Percentiles rank a stretch among this genome's conserved stretches.
Conservation (phyloP, 257 asterid genomes). For the Solanum sejunctum region DNA sequence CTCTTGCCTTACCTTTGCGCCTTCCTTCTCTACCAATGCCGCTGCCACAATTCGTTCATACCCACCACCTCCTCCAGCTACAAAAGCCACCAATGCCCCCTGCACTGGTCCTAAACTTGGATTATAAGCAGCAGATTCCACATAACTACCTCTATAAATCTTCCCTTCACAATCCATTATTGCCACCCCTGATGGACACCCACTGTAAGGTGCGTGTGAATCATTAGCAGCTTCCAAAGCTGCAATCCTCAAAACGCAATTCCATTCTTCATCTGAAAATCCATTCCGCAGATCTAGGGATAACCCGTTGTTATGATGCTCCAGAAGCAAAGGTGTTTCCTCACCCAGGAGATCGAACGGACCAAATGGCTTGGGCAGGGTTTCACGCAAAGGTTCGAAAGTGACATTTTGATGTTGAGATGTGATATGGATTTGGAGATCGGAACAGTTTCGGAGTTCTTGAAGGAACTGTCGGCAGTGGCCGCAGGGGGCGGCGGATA, state of each 20-base stretch:
- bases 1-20: slow-evolving; percentile 47
- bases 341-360: slow-evolving; percentile 59
- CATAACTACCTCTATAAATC: slow-evolving; percentile 55
- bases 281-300: slow-evolving; percentile 24
- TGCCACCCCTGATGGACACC: slow-evolving; percentile 80
- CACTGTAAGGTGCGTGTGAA: slow-evolving; percentile 82
- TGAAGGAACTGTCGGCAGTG: slow-evolving; percentile 95
- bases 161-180: slow-evolving; percentile 74
- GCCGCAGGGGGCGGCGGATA: slow-evolving; percentile 92
- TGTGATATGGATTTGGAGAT: slow-evolving; percentile 41
- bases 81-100: slow-evolving; percentile 65
- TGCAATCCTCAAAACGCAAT: not conserved
- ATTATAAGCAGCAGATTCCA: slow-evolving; percentile 83
- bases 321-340: slow-evolving; percentile 59
- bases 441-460: slow-evolving; percentile 54
- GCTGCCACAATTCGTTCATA: slow-evolving; percentile 74
- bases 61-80: slow-evolving; percentile 62
- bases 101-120: slow-evolving; percentile 86
- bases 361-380: slow-evolving; percentile 69
- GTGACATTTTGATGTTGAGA: slow-evolving; percentile 7
- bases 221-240: slow-evolving; percentile 72
- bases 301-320: slow-evolving; percentile 33
- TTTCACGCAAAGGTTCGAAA: slow-evolving; percentile 37
- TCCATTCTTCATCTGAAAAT: slow-evolving; percentile 2
- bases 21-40: slow-evolving; percentile 66